Conservation (phyloP, 2,329 filamentous ascomycete species). For the Didymella segeticola region DNA sequence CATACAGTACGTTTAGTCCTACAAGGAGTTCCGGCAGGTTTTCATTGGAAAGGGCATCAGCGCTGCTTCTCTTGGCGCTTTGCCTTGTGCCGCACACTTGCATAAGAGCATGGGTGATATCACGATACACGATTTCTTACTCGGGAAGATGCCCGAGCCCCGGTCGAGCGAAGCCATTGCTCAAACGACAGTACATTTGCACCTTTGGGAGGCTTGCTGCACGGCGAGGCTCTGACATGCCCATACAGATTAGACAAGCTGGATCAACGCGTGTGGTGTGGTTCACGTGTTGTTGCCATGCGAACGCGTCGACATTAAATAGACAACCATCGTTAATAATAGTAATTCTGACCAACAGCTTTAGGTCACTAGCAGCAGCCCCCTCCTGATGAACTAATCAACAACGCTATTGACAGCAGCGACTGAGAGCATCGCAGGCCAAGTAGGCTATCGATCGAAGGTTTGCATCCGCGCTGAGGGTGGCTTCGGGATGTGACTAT, state of each 20-base stretch:
- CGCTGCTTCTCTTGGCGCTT: neutral
- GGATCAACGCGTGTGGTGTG: neutral
- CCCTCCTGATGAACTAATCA: neutral
- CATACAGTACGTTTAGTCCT: neutral
- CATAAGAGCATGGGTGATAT: neutral
- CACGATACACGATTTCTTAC: conserved; percentile 4
- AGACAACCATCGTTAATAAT: conserved; percentile 10
- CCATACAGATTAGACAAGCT: neutral
- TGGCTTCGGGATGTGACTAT: neutral
- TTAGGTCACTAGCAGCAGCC: neutral
- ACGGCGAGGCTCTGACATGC: neutral
- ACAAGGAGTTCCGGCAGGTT: neutral
- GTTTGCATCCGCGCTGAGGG: neutral
- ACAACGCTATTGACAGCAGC: too few relatives aligned
- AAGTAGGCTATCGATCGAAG: neutral
- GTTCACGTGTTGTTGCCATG: neutral
- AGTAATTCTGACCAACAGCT: neutral
- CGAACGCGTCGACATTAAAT: neutral
- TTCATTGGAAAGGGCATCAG: neutral
- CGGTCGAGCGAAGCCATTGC: neutral
- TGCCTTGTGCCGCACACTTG: conserved; percentile 1
- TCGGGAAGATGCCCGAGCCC: neutral
- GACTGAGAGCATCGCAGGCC: neutral
- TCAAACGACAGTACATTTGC: neutral
- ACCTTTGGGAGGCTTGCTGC: neutral